phyloP scores from a whole-genome alignment of 768 basidiomycete species.

The Aureoboletus auriporus region DNA sequence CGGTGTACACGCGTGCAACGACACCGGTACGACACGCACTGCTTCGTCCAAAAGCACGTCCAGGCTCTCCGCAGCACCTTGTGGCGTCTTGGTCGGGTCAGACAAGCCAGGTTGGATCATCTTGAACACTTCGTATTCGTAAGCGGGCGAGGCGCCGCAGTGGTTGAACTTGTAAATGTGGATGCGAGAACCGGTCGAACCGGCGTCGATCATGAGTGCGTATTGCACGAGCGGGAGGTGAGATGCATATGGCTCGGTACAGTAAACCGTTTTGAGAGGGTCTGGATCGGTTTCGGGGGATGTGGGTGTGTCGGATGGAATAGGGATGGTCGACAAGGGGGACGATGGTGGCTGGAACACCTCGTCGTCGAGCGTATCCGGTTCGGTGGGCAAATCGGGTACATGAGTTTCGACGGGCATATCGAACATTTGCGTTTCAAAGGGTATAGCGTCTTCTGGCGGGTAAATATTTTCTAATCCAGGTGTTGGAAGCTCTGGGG shows the following conservation, averaged over 20 bases:
- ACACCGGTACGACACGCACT: conserved; percentile 65
- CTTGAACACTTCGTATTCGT: conserved; percentile 93
- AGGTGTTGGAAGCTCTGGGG: conserved; percentile 14
- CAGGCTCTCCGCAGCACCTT: conserved; percentile 72
- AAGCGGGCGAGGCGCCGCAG: conserved; percentile 67
- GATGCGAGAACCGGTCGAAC: conserved; percentile 94
- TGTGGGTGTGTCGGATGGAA: conserved; percentile 30
- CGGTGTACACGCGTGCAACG: conserved; percentile 66
- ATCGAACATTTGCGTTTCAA: not conserved
- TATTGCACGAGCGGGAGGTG: conserved; percentile 72
- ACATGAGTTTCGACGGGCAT: conserved; percentile 9
- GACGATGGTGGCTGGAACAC: too few species aligned
- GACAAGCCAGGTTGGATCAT: conserved; percentile 80
- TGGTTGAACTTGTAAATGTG: conserved; percentile 99
- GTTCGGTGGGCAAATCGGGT: too few species aligned
- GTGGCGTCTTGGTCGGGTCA: conserved; percentile 47
- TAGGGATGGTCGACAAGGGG: not conserved
- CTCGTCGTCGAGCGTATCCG: too few species aligned
- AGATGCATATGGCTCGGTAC: conserved; percentile 50
- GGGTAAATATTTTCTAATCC: conserved; percentile 24
- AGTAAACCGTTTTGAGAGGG: conserved; percentile 67
- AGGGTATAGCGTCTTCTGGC: conserved; percentile 13
- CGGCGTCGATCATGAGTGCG: conserved; percentile 97
- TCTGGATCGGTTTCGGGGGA: conserved; percentile 75
- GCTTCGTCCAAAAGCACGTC: conserved; percentile 82